phyloP scores from a whole-genome alignment of 2,329 filamentous ascomycete species.

The Aspergillus fumigatus region DNA sequence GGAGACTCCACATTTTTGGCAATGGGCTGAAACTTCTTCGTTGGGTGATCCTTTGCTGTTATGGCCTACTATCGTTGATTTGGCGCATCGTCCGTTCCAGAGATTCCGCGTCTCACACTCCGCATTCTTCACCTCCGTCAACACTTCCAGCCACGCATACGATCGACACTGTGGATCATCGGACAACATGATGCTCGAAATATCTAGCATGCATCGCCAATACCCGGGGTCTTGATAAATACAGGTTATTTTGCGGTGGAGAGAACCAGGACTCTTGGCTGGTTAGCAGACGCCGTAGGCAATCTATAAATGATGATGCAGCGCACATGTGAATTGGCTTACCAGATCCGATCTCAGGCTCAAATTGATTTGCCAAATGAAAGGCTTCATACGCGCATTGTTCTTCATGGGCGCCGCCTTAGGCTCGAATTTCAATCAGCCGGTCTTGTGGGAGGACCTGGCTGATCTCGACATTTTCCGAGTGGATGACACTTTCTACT shows the following conservation, averaged over 20 bases:
- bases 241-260: neutral
- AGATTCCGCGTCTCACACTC: neutral
- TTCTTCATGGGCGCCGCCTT: neutral
- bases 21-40: neutral
- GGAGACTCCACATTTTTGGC: neutral
- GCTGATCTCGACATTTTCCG: conserved; percentile 54
- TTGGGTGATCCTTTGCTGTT: neutral
- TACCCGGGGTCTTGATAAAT: neutral
- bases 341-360: neutral
- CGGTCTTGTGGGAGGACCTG: conserved; percentile 53
- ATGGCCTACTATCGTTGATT: neutral
- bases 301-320: neutral
- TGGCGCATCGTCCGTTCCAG: neutral
- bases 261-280: neutral
- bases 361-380: neutral
- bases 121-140: neutral
- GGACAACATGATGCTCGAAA: neutral
- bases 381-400: neutral
- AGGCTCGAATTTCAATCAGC: conserved; percentile 16
- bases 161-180: neutral
- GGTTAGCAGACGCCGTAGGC: neutral
- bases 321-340: neutral
- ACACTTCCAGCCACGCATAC: neutral
- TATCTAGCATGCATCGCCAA: neutral
- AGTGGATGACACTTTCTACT: conserved; percentile 50